phyloP scores from a whole-genome alignment of 495 filamentous ascomycete species.

The Thozetella sp. region DNA sequence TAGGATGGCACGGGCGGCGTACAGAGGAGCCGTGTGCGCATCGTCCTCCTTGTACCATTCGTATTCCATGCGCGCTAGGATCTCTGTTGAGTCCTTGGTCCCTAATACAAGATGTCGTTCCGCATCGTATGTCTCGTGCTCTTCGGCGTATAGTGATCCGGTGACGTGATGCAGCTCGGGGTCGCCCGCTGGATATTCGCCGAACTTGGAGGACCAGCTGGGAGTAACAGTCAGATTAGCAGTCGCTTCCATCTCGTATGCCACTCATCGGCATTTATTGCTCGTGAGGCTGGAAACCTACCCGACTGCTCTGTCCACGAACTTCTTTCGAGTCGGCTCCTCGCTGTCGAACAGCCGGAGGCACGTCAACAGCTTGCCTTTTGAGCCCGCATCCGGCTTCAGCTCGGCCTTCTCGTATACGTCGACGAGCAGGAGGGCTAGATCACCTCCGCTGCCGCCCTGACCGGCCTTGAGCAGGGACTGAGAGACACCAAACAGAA shows the following conservation, averaged over 20 bases:
- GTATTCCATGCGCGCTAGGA: slow-evolving; percentile 81
- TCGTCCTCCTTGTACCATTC: slow-evolving; percentile 92
- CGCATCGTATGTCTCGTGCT: slow-evolving; percentile 88
- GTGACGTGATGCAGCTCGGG: slow-evolving; percentile 94
- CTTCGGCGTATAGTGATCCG: slow-evolving; percentile 85
- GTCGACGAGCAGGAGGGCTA: slow-evolving; percentile 82
- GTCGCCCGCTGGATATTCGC: slow-evolving; percentile 89
- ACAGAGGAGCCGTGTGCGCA: slow-evolving; percentile 84
- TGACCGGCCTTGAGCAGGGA: slow-evolving; percentile 86
- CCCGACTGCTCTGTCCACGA: slow-evolving; percentile 84
- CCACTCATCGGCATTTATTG: background rate
- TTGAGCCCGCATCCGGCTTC: slow-evolving; percentile 66
- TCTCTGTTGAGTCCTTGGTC: slow-evolving; percentile 83
- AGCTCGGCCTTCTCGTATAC: slow-evolving; percentile 84
- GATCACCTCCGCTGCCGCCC: slow-evolving; percentile 88
- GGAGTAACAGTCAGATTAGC: background rate
- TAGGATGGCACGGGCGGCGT: slow-evolving; percentile 85
- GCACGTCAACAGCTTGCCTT: slow-evolving; percentile 60
- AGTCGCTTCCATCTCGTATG: background rate
- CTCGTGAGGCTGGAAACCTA: slow-evolving; percentile 43
- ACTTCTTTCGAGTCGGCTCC: slow-evolving; percentile 90
- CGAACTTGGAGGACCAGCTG: slow-evolving; percentile 83
- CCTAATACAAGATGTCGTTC: slow-evolving; percentile 89
- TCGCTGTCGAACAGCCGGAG: slow-evolving; percentile 78
- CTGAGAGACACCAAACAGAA: slow-evolving; percentile 81